A percentile compares a stretch with the other conserved stretches of the same genome.
phyloP scores from a whole-genome alignment of 73 alveolate genomes.

The Durusdinium trenchii region DNA sequence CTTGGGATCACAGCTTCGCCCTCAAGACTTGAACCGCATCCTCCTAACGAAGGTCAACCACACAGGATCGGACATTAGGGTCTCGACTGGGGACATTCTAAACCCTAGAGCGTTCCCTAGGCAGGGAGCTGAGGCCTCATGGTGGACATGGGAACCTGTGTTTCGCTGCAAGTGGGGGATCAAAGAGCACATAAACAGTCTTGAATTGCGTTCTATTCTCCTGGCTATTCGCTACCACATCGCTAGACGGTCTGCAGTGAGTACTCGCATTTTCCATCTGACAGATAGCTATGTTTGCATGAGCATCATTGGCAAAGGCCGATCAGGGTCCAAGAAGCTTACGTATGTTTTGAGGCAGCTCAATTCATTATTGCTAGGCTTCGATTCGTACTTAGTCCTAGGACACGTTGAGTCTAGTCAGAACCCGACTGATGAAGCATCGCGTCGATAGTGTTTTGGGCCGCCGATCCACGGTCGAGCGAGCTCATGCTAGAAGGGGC shows the following conservation, averaged over 20 bases:
- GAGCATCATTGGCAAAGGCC: neutral
- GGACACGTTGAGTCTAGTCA: slow-evolving; percentile 7
- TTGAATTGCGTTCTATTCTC: neutral
- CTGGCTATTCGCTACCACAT: neutral
- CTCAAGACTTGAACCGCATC: neutral
- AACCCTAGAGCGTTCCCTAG: neutral
- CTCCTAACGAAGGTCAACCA: neutral
- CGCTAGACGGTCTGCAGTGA: neutral
- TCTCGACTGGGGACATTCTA: neutral
- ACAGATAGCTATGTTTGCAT: neutral
- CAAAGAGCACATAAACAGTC: neutral
- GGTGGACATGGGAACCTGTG: neutral
- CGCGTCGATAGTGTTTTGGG: neutral
- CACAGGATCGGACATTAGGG: neutral
- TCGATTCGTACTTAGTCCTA: neutral
- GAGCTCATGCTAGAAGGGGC: neutral
- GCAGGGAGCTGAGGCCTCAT: neutral
- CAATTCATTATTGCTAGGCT: neutral
- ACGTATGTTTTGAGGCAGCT: neutral
- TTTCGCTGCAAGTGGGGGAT: neutral
- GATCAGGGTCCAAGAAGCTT: neutral
- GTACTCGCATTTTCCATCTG: neutral
- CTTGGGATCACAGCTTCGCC: neutral
- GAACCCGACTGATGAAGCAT: slow-evolving; percentile 10
- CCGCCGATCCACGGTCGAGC: neutral